Conservation (phyloP, 148 eudicot genomes). For the Tetragonia tetragonoides region DNA sequence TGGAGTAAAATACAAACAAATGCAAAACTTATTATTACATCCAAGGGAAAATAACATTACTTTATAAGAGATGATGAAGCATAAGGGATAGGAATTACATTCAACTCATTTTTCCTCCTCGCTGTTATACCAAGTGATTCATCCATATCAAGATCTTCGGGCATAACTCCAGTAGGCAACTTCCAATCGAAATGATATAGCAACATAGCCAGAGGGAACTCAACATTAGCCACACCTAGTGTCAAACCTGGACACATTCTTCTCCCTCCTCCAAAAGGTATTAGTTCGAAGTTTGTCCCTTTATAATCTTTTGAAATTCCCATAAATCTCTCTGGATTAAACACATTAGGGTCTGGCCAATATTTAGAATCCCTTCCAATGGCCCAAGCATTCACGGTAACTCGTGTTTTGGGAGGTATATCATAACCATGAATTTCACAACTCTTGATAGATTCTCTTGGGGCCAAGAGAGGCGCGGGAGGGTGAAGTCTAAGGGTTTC, state of each 20-base stretch:
- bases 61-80: neutral
- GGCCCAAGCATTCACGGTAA: too few relatives aligned
- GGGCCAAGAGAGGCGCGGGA: neutral
- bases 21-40: too few relatives aligned
- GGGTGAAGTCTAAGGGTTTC: neutral
- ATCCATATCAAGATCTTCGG: neutral
- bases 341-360: neutral
- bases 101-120: neutral
- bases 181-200: constrained; percentile 19
- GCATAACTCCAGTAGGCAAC: constrained; percentile 1
- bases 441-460: neutral
- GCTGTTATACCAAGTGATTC: neutral
- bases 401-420: too few relatives aligned
- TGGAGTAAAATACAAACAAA: too few relatives aligned
- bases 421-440: too few relatives aligned
- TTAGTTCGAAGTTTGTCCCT: neutral
- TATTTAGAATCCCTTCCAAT: too few relatives aligned
- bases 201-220: neutral
- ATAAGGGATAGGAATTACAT: neutral
- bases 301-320: neutral
- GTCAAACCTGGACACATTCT: neutral
- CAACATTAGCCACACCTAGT: neutral
- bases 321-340: neutral
- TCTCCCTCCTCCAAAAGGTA: neutral
- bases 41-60: neutral